These are phyloP conservation scores for Yarrowia galli DNA, from an alignment of 1,139 yeast species.

Conservation along the genomic window DNA sequence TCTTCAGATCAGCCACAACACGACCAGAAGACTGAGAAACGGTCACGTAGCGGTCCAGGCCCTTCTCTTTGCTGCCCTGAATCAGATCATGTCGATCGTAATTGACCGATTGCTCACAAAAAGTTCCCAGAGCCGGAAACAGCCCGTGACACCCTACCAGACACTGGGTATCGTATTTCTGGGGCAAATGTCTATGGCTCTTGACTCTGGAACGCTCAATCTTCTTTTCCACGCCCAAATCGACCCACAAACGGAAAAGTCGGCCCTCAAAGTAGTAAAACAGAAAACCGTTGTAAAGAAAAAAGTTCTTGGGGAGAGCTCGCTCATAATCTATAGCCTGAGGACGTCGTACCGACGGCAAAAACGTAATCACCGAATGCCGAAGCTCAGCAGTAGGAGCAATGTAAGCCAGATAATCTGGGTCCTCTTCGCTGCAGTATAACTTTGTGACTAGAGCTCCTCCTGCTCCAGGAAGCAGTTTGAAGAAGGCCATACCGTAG, in stretches of 20 bases:
- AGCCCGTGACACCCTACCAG: background rate
- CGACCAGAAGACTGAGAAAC: background rate
- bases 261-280: slow-evolving; percentile 2
- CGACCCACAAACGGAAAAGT: slow-evolving; percentile 6
- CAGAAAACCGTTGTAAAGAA: slow-evolving; percentile 1
- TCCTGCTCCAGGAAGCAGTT: background rate
- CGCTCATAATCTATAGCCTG: background rate
- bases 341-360: background rate
- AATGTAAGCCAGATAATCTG: background rate
- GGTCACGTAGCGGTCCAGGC: background rate
- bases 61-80: background rate
- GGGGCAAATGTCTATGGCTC: background rate
- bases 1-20: background rate
- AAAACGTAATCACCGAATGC: background rate
- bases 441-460: background rate
- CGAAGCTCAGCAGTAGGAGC: background rate
- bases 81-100: background rate
- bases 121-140: background rate
- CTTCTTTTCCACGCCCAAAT: background rate
- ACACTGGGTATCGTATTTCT: background rate
- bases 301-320: background rate
- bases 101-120: background rate
- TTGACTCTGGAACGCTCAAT: background rate
- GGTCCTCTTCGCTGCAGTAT: background rate
- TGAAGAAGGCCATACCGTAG: background rate